Conservation (phyloP, 306 rosid genomes). For the Cucumis sativus region Cucumber_9930_V3 NC_026659.2:5218001-5218500, state of each 20-base stretch:
- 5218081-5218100: not conserved
- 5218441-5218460: not conserved
- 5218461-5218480: too few relatives aligned
- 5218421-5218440: not conserved
- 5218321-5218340: not conserved
- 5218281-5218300: constrained; percentile 1
- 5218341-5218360: constrained; percentile 1
- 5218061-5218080: too few relatives aligned
- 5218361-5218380: constrained; percentile 1
- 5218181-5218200: constrained; percentile 10
- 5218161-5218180: not conserved
- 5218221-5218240: not conserved
- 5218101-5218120: not conserved
- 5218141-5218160: constrained; percentile 8
- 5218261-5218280: not conserved
- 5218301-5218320: constrained; percentile 9
- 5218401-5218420: not conserved
- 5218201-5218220: constrained; percentile 3
- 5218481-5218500: not conserved
- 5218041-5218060: not conserved
- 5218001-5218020: not conserved
- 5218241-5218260: constrained; percentile 9
- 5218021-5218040: not conserved
- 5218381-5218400: not conserved
- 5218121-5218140: not conserved